phyloP scores from a whole-genome alignment of 495 filamentous ascomycete genomes.

The Staphylotrichum tortipilum region DNA sequence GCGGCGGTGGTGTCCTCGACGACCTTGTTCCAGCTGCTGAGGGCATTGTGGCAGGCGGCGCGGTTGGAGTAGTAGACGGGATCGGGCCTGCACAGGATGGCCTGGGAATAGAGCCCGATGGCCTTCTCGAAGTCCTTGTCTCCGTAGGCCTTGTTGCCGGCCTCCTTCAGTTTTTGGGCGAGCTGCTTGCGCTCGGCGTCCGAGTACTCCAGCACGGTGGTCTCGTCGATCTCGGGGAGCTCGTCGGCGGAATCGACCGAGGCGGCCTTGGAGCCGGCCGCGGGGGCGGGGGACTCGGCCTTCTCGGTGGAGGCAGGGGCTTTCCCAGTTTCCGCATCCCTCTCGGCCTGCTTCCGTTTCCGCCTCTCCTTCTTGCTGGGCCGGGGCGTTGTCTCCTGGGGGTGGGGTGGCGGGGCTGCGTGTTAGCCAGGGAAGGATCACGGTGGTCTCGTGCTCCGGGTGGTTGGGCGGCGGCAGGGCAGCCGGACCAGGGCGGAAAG shows the following conservation, averaged over 20 bases:
- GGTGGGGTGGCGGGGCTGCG: constrained; percentile 9
- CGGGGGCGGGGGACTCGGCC: constrained; percentile 23
- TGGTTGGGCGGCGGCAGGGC: too few species aligned
- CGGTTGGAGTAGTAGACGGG: constrained; percentile 98
- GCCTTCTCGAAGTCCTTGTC: constrained; percentile 83
- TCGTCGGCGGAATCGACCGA: constrained; percentile 63
- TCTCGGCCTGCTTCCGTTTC: constrained; percentile 65
- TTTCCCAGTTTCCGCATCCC: constrained; percentile 46
- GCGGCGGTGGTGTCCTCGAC: constrained; percentile 95
- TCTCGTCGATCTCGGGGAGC: constrained; percentile 78
- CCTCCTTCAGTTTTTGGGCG: constrained; percentile 83
- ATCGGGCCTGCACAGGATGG: constrained; percentile 93
- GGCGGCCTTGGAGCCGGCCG: constrained; percentile 34
- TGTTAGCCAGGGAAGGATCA: not conserved
- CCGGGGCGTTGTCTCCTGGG: constrained; percentile 29
- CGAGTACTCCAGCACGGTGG: constrained; percentile 58
- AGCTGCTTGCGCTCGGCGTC: constrained; percentile 72
- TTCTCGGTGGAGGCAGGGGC: constrained; percentile 16
- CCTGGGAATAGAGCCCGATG: constrained; percentile 89
- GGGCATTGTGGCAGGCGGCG: constrained; percentile 92
- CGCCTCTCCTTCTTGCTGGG: constrained; percentile 48
- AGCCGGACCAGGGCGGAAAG: not conserved
- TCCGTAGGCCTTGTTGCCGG: constrained; percentile 94
- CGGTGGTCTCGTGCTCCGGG: not conserved
- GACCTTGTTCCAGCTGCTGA: constrained; percentile 87